phyloP scores from a whole-genome alignment of 2,329 filamentous ascomycete species.

The Tolypocladium guangdongense region DNA sequence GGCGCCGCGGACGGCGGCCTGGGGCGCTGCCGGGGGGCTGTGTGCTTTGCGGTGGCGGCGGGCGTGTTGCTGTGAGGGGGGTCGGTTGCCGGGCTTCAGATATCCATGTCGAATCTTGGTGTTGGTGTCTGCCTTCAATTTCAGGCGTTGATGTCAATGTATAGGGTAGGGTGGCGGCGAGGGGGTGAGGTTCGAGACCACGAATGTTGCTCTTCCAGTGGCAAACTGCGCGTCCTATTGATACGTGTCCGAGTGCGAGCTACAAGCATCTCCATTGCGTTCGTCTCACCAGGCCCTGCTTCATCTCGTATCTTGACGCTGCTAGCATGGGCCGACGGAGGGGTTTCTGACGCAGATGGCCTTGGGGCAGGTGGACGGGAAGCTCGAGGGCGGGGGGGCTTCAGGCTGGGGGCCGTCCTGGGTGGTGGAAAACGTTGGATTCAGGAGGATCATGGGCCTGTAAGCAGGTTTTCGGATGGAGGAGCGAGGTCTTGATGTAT shows the following conservation, averaged over 20 bases:
- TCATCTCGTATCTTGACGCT: neutral
- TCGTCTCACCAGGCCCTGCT: neutral
- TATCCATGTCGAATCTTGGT: no score
- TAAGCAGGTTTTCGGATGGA: neutral
- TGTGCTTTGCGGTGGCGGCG: neutral
- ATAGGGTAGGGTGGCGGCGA: no score
- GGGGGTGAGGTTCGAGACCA: no score
- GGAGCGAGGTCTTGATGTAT: no score
- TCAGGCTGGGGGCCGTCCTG: constrained; percentile 23
- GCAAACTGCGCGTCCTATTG: no score
- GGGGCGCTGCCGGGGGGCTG: neutral
- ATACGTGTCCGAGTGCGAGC: no score
- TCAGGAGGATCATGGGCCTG: constrained; percentile 23
- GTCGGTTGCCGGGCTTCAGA: neutral
- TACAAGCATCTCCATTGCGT: no score
- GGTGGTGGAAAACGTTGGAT: constrained; percentile 22
- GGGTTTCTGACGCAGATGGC: constrained; percentile 33
- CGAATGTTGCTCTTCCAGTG: no score
- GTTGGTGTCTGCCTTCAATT: no score
- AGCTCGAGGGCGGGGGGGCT: constrained; percentile 17
- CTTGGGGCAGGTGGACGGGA: constrained; percentile 23
- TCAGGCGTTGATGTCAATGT: no score
- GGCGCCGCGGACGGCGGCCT: neutral
- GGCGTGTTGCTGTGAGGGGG: constrained; percentile 1
- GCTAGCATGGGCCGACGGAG: constrained; percentile 28